Evolutionary conservation across 257 asterid species (phyloP).

Genomic region (Solanum arcanum): DNA sequence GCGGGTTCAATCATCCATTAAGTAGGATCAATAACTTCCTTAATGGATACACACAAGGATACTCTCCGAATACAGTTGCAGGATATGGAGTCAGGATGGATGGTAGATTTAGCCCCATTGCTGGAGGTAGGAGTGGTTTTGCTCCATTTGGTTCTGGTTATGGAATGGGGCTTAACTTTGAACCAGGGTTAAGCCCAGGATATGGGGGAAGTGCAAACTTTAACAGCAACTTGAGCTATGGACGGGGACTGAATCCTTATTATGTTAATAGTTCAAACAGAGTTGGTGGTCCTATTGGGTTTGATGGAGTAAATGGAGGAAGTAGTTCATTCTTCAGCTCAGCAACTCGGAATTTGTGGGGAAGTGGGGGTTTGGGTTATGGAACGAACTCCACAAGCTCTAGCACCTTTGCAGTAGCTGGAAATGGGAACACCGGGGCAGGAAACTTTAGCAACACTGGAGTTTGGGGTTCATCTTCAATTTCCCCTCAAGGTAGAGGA

Average conservation of each 20-base stretch:
- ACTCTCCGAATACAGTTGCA: conserved; percentile 14
- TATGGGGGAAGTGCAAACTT: conserved; percentile 8
- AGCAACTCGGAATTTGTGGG: conserved; percentile 10
- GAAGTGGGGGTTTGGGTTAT: conserved; percentile 11
- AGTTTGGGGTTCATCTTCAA: conserved; percentile 11
- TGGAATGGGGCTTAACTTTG: conserved; percentile 15
- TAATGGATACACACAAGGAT: conserved; percentile 9
- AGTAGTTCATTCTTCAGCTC: conserved; percentile 14
- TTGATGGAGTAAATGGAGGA: conserved; percentile 16
- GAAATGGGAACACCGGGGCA: conserved; percentile 4
- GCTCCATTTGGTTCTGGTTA: conserved; percentile 15
- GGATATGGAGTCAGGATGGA: conserved; percentile 20
- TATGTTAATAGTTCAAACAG: conserved; percentile 9
- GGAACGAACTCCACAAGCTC: conserved; percentile 9
- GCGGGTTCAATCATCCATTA: conserved; percentile 7
- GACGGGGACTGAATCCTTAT: conserved; percentile 8
- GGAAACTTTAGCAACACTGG: conserved; percentile 9
- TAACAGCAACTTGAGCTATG: conserved; percentile 9
- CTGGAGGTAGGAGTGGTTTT: conserved; percentile 10
- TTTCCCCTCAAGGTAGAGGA: conserved; percentile 9
- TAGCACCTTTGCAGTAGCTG: conserved; percentile 4
- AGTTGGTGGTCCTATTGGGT: conserved; percentile 3
- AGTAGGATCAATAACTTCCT: conserved; percentile 14
- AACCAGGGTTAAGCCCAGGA: conserved; percentile 8
- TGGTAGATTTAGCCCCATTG: conserved; percentile 6